These are phyloP conservation scores for Populus ilicifolia DNA, from an alignment of 345 rosid species.

Conservation along the genomic window DNA sequence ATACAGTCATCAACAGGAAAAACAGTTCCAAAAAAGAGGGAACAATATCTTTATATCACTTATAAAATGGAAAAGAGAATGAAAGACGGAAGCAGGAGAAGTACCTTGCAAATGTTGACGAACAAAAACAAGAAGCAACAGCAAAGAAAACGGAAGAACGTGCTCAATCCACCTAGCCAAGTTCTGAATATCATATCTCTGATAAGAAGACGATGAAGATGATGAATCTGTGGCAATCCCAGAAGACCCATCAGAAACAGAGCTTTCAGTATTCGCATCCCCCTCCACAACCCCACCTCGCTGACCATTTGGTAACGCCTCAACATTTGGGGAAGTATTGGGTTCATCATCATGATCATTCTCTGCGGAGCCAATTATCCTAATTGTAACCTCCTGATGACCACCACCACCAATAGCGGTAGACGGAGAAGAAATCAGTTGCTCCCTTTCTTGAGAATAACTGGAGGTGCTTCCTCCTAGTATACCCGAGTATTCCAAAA, in stretches of 20 bases:
- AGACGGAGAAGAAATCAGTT: conserved; percentile 8
- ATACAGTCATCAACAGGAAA: background rate
- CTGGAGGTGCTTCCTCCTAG: conserved; percentile 8
- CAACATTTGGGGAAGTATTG: conserved; percentile 6
- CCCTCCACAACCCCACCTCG: conserved; percentile 13
- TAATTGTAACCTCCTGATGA: conserved; percentile 39
- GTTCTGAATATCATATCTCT: conserved; percentile 51
- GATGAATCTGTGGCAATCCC: conserved; percentile 7
- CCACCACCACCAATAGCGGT: conserved; percentile 4
- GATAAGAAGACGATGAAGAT: conserved; percentile 25
- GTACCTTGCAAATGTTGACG: conserved; percentile 67
- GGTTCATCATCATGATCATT: background rate
- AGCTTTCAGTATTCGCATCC: conserved; percentile 14
- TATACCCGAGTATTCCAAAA: conserved; percentile 37
- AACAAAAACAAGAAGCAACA: conserved; percentile 48
- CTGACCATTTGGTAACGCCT: background rate
- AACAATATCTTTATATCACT: background rate
- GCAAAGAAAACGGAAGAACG: conserved; percentile 50
- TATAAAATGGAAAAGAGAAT: background rate
- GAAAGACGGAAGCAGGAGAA: background rate
- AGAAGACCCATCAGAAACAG: conserved; percentile 15
- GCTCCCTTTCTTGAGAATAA: conserved; percentile 8
- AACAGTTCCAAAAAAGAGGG: background rate
- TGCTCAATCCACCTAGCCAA: conserved; percentile 57
- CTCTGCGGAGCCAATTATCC: conserved; percentile 34